A percentile compares a stretch with the other conserved stretches of the same genome.
Evolutionary conservation across 768 basidiomycete species (phyloP).

Genomic region (Chalciporus piperatus): DNA sequence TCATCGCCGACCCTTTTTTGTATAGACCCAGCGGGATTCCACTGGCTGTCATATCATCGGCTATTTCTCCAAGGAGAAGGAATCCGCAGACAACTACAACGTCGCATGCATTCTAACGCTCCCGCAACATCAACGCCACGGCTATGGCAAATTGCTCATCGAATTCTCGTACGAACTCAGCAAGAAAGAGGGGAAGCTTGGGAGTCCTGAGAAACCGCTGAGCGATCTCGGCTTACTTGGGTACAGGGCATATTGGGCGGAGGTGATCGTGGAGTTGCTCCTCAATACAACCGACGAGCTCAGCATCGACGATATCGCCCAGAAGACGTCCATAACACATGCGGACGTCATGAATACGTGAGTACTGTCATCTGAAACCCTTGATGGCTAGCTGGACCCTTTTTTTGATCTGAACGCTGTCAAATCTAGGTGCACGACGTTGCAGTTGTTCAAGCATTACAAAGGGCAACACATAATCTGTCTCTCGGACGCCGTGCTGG

Average conservation of each 20-base stretch:
- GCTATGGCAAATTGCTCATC: conserved; percentile 93
- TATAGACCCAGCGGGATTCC: conserved; percentile 79
- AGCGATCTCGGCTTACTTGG: conserved; percentile 89
- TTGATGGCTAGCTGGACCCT: not conserved
- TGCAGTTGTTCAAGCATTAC: conserved; percentile 94
- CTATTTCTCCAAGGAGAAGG: conserved; percentile 99
- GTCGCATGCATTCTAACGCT: conserved; percentile 98
- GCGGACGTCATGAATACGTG: conserved; percentile 98
- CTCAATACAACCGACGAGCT: conserved; percentile 70
- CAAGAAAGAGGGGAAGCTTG: conserved; percentile 94
- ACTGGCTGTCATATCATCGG: conserved; percentile 92
- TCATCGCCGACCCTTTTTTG: conserved; percentile 8
- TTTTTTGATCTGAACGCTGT: conserved; percentile 10
- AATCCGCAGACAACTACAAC: conserved; percentile 96
- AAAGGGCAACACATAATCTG: conserved; percentile 94
- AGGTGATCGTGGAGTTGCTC: conserved; percentile 90
- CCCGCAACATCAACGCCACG: conserved; percentile 95
- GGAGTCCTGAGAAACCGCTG: conserved; percentile 96
- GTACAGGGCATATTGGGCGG: conserved; percentile 97
- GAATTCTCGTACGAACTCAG: conserved; percentile 98
- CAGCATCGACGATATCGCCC: conserved; percentile 95
- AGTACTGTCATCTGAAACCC: conserved; percentile 35
- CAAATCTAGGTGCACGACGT: conserved; percentile 74
- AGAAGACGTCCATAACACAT: conserved; percentile 92
- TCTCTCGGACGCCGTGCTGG: conserved; percentile 85